These are phyloP conservation scores for Periconia sp. DNA, from an alignment of 2,329 filamentous ascomycete genomes.

Conservation along the genomic window DNA sequence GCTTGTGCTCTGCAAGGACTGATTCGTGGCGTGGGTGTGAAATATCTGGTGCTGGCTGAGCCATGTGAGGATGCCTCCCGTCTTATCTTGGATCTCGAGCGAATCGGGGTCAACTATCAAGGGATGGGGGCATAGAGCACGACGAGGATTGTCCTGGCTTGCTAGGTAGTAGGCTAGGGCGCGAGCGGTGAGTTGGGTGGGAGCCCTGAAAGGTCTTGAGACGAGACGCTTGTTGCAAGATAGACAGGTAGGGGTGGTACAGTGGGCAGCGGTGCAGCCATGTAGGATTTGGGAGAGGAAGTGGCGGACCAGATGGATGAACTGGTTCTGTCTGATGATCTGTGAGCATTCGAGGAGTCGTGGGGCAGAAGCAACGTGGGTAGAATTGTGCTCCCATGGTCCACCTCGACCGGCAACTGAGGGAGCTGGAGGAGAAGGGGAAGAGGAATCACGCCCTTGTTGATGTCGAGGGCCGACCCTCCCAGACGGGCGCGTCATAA, in stretches of 20 bases:
- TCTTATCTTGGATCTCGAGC: constrained; percentile 22
- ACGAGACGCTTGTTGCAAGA: constrained; percentile 71
- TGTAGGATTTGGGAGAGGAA: constrained; percentile 81
- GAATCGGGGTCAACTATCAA: constrained; percentile 35
- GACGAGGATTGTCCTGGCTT: constrained; percentile 75
- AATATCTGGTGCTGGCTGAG: not conserved
- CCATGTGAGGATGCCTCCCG: constrained; percentile 4
- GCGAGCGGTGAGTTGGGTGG: constrained; percentile 78
- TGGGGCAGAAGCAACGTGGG: constrained; percentile 26
- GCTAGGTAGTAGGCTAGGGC: constrained; percentile 80
- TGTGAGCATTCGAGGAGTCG: constrained; percentile 35
- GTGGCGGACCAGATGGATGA: constrained; percentile 37
- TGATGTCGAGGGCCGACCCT: not conserved
- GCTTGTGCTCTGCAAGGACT: not conserved
- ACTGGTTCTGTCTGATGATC: constrained; percentile 26
- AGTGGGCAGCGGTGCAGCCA: constrained; percentile 71
- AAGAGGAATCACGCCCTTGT: too few species aligned
- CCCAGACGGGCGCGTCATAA: not conserved
- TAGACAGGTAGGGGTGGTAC: constrained; percentile 77
- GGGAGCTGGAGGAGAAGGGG: too few species aligned
- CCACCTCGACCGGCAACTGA: too few species aligned
- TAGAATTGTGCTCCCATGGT: constrained; percentile 5
- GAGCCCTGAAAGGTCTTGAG: constrained; percentile 71
- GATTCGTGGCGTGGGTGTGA: constrained; percentile 5
- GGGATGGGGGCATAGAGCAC: constrained; percentile 63